A percentile compares a stretch with the other conserved stretches of the same genome.
These are phyloP conservation scores for Neurospora tetrasperma DNA, from an alignment of 495 filamentous ascomycete species.

Conservation along the genomic window DNA sequence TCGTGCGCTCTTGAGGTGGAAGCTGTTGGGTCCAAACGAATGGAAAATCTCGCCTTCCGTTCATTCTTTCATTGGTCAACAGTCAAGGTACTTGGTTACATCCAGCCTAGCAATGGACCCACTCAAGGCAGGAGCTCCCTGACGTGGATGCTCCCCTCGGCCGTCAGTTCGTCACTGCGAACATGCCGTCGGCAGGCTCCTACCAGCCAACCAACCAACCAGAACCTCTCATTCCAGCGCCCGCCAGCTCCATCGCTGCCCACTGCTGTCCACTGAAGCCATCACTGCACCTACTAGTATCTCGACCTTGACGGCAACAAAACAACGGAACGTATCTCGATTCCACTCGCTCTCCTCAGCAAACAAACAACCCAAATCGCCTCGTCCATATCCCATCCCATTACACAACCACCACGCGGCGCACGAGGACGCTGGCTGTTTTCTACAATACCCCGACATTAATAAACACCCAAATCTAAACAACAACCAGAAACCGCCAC, in stretches of 20 bases:
- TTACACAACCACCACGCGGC: not conserved
- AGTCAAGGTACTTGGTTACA: not conserved
- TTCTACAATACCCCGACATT: not conserved
- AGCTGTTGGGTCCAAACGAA: too few relatives aligned
- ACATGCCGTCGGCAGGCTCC: not conserved
- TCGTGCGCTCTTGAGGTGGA: not conserved
- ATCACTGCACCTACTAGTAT: not conserved
- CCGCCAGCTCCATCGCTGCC: constrained; percentile 4
- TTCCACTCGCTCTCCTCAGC: not conserved
- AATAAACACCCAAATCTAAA: not conserved
- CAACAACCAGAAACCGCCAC: not conserved
- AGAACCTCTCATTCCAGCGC: not conserved
- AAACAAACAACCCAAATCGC: not conserved
- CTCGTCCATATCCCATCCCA: not conserved
- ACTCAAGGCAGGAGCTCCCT: constrained; percentile 28
- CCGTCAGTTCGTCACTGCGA: not conserved
- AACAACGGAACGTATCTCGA: not conserved
- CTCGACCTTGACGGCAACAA: not conserved
- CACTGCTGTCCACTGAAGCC: not conserved
- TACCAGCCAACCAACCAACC: not conserved
- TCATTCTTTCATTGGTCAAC: not conserved
- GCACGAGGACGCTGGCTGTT: not conserved
- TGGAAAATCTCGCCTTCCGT: not conserved
- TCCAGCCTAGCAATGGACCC: not conserved
- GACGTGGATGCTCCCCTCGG: constrained; percentile 17